These are phyloP conservation scores for Ascochyta lentis DNA, from an alignment of 2,329 filamentous ascomycete species.

Conservation along the genomic window DNA sequence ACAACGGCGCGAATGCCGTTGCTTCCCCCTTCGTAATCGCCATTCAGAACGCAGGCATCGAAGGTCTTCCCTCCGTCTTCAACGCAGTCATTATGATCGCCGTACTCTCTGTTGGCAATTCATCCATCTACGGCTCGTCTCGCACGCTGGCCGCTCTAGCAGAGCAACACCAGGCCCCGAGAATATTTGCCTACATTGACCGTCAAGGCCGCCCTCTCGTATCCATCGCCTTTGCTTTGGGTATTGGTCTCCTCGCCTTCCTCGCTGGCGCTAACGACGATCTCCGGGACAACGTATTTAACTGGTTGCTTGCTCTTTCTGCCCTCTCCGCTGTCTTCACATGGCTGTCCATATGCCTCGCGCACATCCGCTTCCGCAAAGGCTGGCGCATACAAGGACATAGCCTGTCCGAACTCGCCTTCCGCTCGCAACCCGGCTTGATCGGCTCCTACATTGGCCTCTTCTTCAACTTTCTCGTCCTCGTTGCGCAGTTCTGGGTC, in stretches of 20 bases:
- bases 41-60: constrained; percentile 82
- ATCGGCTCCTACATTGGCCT: constrained; percentile 82
- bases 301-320: constrained; percentile 73
- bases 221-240: constrained; percentile 60
- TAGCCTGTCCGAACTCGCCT: constrained; percentile 78
- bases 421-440: constrained; percentile 79
- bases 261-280: constrained; percentile 54
- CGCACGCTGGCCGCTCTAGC: constrained; percentile 88
- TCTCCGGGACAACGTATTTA: constrained; percentile 59
- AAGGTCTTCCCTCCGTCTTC: constrained; percentile 84
- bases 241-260: constrained; percentile 67
- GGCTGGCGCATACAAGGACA: constrained; percentile 68
- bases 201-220: constrained; percentile 65
- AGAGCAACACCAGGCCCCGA: constrained; percentile 71
- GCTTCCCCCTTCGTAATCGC: constrained; percentile 94
- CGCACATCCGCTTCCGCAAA: constrained; percentile 69
- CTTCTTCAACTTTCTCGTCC: constrained; percentile 74
- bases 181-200: constrained; percentile 67
- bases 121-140: constrained; percentile 88
- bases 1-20: constrained; percentile 68
- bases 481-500: constrained; percentile 87
- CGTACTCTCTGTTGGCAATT: constrained; percentile 90
- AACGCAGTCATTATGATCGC: constrained; percentile 94
- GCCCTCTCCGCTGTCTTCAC: constrained; percentile 77
- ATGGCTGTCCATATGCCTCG: constrained; percentile 71